phyloP scores from a whole-genome alignment of 2,329 filamentous ascomycete species.

The Fusarium dlaminii region DNA sequence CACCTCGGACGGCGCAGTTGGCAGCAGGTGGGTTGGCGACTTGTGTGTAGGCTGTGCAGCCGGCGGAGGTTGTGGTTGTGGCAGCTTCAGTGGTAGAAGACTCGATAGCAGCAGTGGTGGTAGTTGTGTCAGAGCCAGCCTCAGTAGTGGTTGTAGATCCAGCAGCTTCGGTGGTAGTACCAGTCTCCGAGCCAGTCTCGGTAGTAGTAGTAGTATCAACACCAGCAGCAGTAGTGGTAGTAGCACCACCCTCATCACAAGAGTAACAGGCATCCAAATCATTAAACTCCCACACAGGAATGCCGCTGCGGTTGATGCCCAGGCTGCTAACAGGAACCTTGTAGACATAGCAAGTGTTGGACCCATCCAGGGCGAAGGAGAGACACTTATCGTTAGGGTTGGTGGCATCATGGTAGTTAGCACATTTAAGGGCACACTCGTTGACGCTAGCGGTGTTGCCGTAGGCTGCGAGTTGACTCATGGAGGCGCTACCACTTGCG shows the following conservation, averaged over 20 bases:
- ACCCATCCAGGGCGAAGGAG: not conserved
- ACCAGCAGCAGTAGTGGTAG: not conserved
- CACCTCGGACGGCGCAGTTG: not conserved
- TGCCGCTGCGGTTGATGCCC: not conserved
- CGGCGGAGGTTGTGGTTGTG: not conserved
- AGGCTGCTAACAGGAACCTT: not conserved
- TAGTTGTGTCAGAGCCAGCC: not conserved
- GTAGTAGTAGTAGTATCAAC: not conserved
- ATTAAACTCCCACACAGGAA: not conserved
- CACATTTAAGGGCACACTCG: not conserved
- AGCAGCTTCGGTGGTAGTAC: not conserved
- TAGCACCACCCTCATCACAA: not conserved
- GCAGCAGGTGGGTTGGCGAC: not conserved
- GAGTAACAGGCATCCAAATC: not conserved
- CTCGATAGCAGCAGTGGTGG: not conserved
- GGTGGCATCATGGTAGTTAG: not conserved
- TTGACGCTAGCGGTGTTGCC: not conserved
- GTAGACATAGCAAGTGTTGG: not conserved
- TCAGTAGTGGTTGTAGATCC: not conserved
- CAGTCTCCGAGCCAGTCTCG: not conserved
- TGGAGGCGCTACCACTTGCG: not conserved
- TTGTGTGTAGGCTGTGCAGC: not conserved
- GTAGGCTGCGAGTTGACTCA: not conserved
- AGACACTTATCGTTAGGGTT: not conserved
- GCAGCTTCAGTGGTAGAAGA: not conserved